Base-by-base conservation (phyloP, 768 basidiomycete species). In the Epithele typhae region DNA sequence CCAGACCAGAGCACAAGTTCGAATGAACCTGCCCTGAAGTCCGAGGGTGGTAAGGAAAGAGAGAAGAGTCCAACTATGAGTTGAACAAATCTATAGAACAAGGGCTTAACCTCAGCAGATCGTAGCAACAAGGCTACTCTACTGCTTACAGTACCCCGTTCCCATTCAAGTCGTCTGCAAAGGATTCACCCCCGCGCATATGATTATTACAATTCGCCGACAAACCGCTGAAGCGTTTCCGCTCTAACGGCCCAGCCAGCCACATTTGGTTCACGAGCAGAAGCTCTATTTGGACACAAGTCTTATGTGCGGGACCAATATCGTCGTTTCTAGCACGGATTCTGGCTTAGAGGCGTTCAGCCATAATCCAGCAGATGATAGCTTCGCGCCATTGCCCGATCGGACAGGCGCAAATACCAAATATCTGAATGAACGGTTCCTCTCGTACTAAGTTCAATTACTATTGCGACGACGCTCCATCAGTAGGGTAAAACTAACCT, bases 401-500 rank as follows among this genome's bases (percentile, higher is more conserved):
- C 78, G 75, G 79, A 81, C 81, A 81, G 78, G 72, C 67, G 76
- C 81, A 82, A 81, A 81, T 79, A 82, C 81, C 81, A 82, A 82
- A 77, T 82, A 80, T 82, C 79, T 78, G 81, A 82, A 84, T 80
- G 76, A 78, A 78, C 78, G 73, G 82, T 84, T 83, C 82, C 81
- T 83, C 81, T 82, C 76, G 78, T 82, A 83, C 81, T 83, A 81
- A 78, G 79, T 77, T 78, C 76, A 78, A 83, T 82, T 82, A 80
- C 79, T 78, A 73, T 82, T 77, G 74, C 73, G 75, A 80, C 69
- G 72, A 81, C 78, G 64, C 77, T 77, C 75, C 81, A 82, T 81
- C 79, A 82, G 79, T 81, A 84, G 80, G 79, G 81, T 83, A 84
- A 82, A 83, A 84, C 80, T 83, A 84, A 83, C 80, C 82, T 83